Base-by-base conservation (phyloP, 352 stramenopile species). In the Phytopythium ostracodes region DNA sequence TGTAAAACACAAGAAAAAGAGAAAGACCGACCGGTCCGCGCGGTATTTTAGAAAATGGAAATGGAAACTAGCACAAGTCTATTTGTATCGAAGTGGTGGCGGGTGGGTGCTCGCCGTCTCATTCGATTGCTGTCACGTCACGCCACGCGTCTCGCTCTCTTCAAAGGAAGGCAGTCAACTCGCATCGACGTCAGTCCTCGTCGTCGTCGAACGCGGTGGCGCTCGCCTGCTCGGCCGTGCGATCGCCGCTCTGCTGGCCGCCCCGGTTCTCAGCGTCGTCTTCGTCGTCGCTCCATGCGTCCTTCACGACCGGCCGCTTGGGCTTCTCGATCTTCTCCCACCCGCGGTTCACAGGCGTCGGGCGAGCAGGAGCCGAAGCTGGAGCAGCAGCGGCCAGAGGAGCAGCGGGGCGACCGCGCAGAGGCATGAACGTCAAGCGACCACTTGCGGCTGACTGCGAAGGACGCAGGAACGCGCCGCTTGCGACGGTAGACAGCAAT, bases 251-350 rank as follows among this genome's bases (percentile, higher is more conserved):
- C 25, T 40, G 31, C 53, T 59, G 53, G 4, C 25, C 67, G 10
- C 70, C 57, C 14, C 47, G 42, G n/a, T 70, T 69, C 52, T 29
- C 54, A 35, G 24, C 44, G 22, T 70, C 70, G 6, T 77, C 69
- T 44, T 91, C 84, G 20, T 92, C 84, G 38, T 94, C 82, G 66
- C 85, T 94, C 85, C 85, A 94, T 1, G 85, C 83, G 63, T 94
- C 85, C 3, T 64, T 68, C 38, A 91, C 59, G 58, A 79, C 67
- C 7, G 76, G 74, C 11, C 65, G 58, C 27, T 71, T 71, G 14
- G 68, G 72, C 59, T 72, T 75, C 35, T 79, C 67, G 22, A 92
- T 89, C 56, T 77, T 84, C 54, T 94, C 84, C 84, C 84, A 94
- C 8, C 84, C 84, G 35, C 84, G 76, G 46, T 71, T 79, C 5